Base-by-base conservation (phyloP, 2,329 filamentous ascomycete species). In the Ambrosiella xylebori region DNA sequence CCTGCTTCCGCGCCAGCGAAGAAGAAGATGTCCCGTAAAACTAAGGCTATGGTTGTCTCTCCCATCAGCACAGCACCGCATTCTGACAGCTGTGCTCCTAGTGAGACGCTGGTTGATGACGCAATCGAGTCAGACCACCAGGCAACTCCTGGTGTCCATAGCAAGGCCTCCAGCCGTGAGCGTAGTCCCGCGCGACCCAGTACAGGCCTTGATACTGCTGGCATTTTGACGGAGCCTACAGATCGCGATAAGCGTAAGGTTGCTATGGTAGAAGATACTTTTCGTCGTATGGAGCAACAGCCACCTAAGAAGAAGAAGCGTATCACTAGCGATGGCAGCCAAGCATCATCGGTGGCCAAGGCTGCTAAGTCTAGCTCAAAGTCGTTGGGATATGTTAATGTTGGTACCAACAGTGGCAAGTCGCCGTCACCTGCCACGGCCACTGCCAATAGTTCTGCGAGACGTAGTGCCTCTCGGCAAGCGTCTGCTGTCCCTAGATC, bases 181-280 rank as follows among this genome's bases (percentile, higher is more conserved):
- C 73, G 79, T 62, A 85, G 82, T 2, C 82, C 82, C 1, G 68
- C 74, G 13, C 73, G 76, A 6, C 51, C 50, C 63, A 81, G 80
- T 35, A 78, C 79, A 0, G 37, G 51, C 13, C 76, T 80, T 59
- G 76, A 83, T 56, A 78, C 78, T 8, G 67, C 78, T 1, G 77
- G 77, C 3, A 81, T 82, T 63, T 68, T 82, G 59, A 83, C 79
- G 0, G 80, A 82, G 62, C 78, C 77, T 6, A 83, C 81, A 0
- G 80, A 84, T 62, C 76, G 81, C 37, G 81, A 85, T 61, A 84
- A 85, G 68, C 73, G 81, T 40, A 85, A 85, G 63, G 76, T 84
- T 9, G 77, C 79, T 17, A 81, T 81, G 75, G 74, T 82, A 0
- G 81, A 85, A 63, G 79, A 82, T 60, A 73, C 78, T 1, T 79